A percentile compares a stretch with the other conserved stretches of the same genome.
Evolutionary conservation across 2,329 filamentous ascomycete species (phyloP).

Genomic region (Xylariaceae sp.): DNA sequence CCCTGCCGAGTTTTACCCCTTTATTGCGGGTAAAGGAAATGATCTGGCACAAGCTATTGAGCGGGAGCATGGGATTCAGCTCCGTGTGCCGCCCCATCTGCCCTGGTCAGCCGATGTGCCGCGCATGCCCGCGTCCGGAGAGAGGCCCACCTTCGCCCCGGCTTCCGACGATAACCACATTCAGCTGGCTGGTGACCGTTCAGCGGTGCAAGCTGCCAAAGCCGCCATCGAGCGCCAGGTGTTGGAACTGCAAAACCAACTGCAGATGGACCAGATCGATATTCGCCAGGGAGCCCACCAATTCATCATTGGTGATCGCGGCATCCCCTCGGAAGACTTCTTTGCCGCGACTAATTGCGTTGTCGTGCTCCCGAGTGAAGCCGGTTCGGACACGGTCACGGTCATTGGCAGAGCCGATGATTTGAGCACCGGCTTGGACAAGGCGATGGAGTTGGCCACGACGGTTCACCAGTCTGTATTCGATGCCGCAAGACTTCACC

Average conservation of each 20-base stretch:
- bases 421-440: constrained; percentile 73
- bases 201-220: constrained; percentile 75
- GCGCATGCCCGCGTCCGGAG: constrained; percentile 57
- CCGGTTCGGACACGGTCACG: constrained; percentile 79
- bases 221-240: constrained; percentile 78
- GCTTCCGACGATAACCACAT: constrained; percentile 75
- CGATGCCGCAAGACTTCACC: constrained; percentile 78
- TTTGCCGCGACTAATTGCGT: constrained; percentile 87
- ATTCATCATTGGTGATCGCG: constrained; percentile 87
- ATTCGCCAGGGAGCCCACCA: constrained; percentile 88
- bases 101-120: constrained; percentile 71
- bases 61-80: constrained; percentile 69
- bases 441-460: constrained; percentile 83
- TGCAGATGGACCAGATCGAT: constrained; percentile 74
- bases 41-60: constrained; percentile 66
- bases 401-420: constrained; percentile 76
- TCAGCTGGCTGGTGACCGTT: constrained; percentile 79
- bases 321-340: constrained; percentile 79
- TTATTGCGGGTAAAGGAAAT: constrained; percentile 81
- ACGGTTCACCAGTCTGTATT: constrained; percentile 82
- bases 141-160: constrained; percentile 68
- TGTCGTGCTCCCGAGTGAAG: constrained; percentile 73
- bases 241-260: constrained; percentile 69
- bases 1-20: constrained; percentile 91
- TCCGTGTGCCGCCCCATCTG: constrained; percentile 80